A percentile compares a stretch with the other conserved stretches of the same genome.
Evolutionary conservation across 176 grass and related monocot genomes (phyloP).

Genomic region (Eremochloa ophiuroides): DNA sequence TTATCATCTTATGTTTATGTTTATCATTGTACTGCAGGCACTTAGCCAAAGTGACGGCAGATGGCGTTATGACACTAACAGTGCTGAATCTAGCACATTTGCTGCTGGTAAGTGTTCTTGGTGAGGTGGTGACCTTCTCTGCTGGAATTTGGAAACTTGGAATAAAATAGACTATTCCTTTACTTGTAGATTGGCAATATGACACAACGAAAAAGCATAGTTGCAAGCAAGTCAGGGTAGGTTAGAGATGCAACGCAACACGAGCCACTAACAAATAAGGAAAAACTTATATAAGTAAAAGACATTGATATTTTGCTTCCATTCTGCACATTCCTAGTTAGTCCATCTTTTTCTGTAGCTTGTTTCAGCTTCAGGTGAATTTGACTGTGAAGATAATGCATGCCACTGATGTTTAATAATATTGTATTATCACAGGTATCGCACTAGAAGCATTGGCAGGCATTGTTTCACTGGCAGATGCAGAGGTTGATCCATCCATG

Average conservation of each 20-base stretch:
- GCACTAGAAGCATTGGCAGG: constrained; percentile 79
- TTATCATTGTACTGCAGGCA: constrained; percentile 45
- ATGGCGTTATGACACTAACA: constrained; percentile 90
- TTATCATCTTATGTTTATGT: constrained; percentile 4
- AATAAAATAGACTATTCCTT: neutral
- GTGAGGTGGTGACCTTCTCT: neutral
- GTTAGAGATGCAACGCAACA: neutral
- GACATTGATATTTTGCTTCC: neutral
- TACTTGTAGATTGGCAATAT: neutral
- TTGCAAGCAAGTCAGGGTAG: neutral
- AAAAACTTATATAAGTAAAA: neutral
- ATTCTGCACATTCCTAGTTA: neutral
- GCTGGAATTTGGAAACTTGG: neutral
- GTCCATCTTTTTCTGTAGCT: neutral
- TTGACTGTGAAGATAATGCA: neutral
- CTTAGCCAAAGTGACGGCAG: constrained; percentile 94
- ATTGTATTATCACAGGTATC: constrained; percentile 54
- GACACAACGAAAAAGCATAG: neutral
- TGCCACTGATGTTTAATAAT: constrained; percentile 16
- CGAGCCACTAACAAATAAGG: neutral
- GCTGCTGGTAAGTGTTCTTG: constrained; percentile 67
- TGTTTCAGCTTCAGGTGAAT: neutral
- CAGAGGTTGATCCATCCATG: constrained; percentile 76
- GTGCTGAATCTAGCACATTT: constrained; percentile 86
- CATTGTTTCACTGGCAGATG: constrained; percentile 70